Evolutionary conservation across 2,329 filamentous ascomycete species (phyloP).

Genomic region (Fusarium brevicatenulatum): DNA sequence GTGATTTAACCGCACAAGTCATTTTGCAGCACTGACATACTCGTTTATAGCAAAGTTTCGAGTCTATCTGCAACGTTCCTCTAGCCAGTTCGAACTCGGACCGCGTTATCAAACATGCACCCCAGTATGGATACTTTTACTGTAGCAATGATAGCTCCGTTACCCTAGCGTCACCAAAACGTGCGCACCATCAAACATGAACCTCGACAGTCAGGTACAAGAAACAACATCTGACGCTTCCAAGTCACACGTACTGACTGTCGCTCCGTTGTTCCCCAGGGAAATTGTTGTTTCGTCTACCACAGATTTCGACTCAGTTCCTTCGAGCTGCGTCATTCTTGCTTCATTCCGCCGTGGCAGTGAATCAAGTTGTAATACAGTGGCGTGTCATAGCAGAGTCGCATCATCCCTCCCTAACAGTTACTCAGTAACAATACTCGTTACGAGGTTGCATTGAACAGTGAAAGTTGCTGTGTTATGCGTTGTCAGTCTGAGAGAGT

Average conservation of each 20-base stretch:
- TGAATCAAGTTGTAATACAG: conserved; percentile 12
- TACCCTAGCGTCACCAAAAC: conserved; percentile 11
- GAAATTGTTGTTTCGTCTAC: conserved; percentile 4
- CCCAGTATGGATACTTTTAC: neutral
- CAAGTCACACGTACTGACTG: neutral
- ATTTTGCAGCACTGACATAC: neutral
- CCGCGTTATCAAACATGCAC: conserved; percentile 11
- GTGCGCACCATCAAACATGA: neutral
- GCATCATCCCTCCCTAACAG: neutral
- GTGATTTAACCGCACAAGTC: neutral
- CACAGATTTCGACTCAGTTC: neutral
- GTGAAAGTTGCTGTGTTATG: neutral
- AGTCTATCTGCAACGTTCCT: neutral
- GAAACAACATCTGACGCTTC: neutral
- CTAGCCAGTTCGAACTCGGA: conserved; percentile 1
- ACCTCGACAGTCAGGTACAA: conserved; percentile 2
- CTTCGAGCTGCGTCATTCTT: conserved; percentile 30
- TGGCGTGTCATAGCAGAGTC: conserved; percentile 32
- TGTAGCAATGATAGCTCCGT: conserved; percentile 4
- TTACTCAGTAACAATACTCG: neutral
- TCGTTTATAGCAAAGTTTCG: neutral
- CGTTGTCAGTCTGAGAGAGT: neutral
- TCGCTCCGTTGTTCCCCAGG: neutral
- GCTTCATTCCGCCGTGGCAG: conserved; percentile 25
- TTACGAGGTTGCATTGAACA: neutral